A percentile compares a stretch with the other conserved stretches of the same genome.
Conservation (phyloP, 2,329 filamentous ascomycete genomes). For the Chlorencoelia australis region DNA sequence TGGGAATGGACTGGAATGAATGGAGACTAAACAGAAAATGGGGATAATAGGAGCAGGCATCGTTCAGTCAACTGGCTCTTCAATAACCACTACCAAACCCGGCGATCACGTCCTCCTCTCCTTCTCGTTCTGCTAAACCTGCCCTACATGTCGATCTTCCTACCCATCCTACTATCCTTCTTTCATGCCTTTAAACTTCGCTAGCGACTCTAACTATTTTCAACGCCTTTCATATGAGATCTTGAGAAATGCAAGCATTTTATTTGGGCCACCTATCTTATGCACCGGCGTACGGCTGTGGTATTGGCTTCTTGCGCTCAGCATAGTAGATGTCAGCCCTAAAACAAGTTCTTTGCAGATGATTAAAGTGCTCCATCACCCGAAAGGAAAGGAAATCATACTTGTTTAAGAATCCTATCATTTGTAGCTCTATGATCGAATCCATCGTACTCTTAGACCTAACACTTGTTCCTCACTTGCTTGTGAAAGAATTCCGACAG, state of each 20-base stretch:
- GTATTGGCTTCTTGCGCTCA: conserved; percentile 26
- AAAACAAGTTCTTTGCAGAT: conserved; percentile 48
- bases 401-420: conserved; percentile 42
- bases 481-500: conserved; percentile 46
- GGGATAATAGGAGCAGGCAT: too few relatives aligned
- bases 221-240: conserved; percentile 26
- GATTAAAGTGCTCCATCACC: conserved; percentile 43
- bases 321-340: conserved; percentile 40
- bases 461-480: conserved; percentile 40
- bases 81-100: too few relatives aligned
- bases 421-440: conserved; percentile 45
- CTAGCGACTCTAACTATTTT: conserved; percentile 52
- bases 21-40: too few relatives aligned
- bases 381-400: conserved; percentile 30
- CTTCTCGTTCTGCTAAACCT: too few relatives aligned
- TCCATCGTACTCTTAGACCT: conserved; percentile 40
- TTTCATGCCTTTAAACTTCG: conserved; percentile 45
- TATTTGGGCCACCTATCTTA: conserved; percentile 30
- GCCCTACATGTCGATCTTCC: too few relatives aligned
- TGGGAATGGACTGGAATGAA: too few relatives aligned
- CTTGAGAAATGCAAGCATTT: neutral
- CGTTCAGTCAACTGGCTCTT: too few relatives aligned
- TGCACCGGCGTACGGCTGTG: too few relatives aligned
- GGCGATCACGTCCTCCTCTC: too few relatives aligned
- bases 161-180: too few relatives aligned